Evolutionary conservation across 495 filamentous ascomycete species (phyloP).

Genomic region (Penicillium macrosclerotiorum): DNA sequence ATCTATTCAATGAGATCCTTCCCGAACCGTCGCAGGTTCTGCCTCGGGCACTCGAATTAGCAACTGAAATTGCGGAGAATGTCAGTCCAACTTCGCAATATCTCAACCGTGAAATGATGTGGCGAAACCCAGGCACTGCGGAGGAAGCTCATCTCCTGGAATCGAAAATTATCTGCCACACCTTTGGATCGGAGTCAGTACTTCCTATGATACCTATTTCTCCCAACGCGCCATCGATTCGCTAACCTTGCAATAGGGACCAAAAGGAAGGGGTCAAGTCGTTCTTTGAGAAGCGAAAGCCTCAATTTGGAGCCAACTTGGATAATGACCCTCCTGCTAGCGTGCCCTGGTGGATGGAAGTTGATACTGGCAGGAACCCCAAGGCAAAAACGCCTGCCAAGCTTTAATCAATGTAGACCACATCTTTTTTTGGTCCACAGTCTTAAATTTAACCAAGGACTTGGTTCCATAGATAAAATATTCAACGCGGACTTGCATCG

Average conservation of each 20-base stretch:
- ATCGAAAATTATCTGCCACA: constrained; percentile 52
- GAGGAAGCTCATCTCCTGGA: constrained; percentile 61
- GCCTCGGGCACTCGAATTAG: constrained; percentile 54
- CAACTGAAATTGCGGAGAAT: constrained; percentile 57
- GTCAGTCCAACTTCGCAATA: constrained; percentile 52
- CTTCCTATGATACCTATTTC: constrained; percentile 12
- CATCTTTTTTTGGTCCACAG: too few species aligned
- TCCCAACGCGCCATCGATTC: neutral
- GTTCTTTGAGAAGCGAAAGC: constrained; percentile 50
- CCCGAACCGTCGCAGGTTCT: constrained; percentile 50
- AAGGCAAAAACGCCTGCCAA: constrained; percentile 25
- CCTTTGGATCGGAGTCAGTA: constrained; percentile 47
- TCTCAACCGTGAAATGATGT: constrained; percentile 61
- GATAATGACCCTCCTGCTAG: constrained; percentile 25
- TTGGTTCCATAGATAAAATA: too few species aligned
- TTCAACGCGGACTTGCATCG: too few species aligned
- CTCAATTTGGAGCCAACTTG: constrained; percentile 48
- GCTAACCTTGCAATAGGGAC: constrained; percentile 29
- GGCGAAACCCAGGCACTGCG: constrained; percentile 49
- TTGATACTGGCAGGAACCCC: constrained; percentile 27
- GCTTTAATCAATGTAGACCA: too few species aligned
- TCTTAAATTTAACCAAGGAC: too few species aligned
- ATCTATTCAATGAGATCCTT: constrained; percentile 56
- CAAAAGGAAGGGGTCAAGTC: constrained; percentile 46
- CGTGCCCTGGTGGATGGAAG: constrained; percentile 33